phyloP scores from a whole-genome alignment of 1,139 yeast genomes.

The Debaryomyces subglobosus region DNA sequence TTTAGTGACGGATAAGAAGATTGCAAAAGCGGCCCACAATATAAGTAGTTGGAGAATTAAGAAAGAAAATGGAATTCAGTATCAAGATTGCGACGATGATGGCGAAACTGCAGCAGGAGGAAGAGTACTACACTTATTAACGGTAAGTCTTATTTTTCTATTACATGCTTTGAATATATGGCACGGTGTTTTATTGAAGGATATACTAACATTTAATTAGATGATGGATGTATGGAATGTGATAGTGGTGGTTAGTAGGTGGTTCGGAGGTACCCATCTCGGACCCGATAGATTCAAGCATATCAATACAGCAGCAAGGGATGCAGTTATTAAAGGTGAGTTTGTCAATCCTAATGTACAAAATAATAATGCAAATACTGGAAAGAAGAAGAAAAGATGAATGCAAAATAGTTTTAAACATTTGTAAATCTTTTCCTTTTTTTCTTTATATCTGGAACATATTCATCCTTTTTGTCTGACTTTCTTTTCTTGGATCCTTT shows the following conservation, averaged over 20 bases:
- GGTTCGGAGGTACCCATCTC: constrained; percentile 91
- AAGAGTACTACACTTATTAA: constrained; percentile 75
- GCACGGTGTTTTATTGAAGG: neutral
- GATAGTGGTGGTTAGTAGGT: constrained; percentile 83
- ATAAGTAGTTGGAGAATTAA: constrained; percentile 86
- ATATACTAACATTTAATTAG: constrained; percentile 18
- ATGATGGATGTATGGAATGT: constrained; percentile 85
- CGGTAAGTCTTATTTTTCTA: constrained; percentile 41
- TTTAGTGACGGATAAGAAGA: constrained; percentile 64
- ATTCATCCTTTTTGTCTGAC: constrained; percentile 16
- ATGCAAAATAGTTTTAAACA: constrained; percentile 6
- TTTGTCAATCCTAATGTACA: constrained; percentile 26
- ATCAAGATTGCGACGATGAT: constrained; percentile 92
- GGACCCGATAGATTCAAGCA: constrained; percentile 96
- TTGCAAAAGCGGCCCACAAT: constrained; percentile 72
- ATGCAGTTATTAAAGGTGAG: constrained; percentile 71
- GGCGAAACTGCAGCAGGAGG: constrained; percentile 98
- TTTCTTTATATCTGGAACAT: constrained; percentile 20
- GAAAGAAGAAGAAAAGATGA: constrained; percentile 28
- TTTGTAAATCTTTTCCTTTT: constrained; percentile 15
- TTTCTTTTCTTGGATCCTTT: constrained; percentile 12
- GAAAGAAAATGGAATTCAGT: constrained; percentile 52
- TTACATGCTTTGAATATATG: constrained; percentile 1
- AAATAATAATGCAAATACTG: constrained; percentile 17
- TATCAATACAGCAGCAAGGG: constrained; percentile 86